Conservation (phyloP, 139 green algal species). For the Closterium sp. region DNA sequence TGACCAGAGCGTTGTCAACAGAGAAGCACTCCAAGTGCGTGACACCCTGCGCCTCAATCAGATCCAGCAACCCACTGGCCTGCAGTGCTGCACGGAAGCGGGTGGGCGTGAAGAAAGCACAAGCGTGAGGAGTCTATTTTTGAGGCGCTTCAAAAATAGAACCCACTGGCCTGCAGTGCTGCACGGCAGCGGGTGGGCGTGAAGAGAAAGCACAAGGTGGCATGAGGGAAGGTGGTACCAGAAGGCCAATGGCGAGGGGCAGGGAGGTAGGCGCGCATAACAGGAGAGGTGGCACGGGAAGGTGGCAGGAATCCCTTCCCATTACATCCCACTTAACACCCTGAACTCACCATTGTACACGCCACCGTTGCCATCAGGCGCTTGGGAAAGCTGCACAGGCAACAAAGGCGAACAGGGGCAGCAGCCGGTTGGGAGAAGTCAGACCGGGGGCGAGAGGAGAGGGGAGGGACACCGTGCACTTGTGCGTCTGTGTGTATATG, state of each 20-base stretch:
- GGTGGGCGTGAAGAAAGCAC: no score
- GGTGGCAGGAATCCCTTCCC: background rate
- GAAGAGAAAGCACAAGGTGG: no score
- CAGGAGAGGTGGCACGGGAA: no score
- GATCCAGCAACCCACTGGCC: constrained; percentile 56
- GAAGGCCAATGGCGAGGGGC: no score
- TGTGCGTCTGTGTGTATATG: no score
- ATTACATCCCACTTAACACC: background rate
- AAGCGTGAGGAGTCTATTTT: background rate
- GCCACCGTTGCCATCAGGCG: constrained; percentile 94
- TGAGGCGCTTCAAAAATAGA: no score
- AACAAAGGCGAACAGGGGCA: background rate
- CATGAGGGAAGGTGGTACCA: no score
- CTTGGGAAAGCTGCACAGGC: constrained; percentile 42
- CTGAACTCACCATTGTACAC: constrained; percentile 65
- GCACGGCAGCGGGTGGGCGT: no score
- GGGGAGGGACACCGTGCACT: background rate
- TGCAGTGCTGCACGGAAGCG: constrained; percentile 60
- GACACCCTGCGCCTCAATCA: constrained; percentile 66
- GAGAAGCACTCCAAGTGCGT: constrained; percentile 61
- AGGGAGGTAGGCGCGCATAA: no score
- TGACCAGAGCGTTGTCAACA: constrained; percentile 59
- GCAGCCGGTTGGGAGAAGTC: background rate
- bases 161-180: no score
- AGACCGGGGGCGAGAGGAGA: background rate